Evolutionary conservation across 83 land plant species (phyloP).

Genomic region (Picea abies): DNA sequence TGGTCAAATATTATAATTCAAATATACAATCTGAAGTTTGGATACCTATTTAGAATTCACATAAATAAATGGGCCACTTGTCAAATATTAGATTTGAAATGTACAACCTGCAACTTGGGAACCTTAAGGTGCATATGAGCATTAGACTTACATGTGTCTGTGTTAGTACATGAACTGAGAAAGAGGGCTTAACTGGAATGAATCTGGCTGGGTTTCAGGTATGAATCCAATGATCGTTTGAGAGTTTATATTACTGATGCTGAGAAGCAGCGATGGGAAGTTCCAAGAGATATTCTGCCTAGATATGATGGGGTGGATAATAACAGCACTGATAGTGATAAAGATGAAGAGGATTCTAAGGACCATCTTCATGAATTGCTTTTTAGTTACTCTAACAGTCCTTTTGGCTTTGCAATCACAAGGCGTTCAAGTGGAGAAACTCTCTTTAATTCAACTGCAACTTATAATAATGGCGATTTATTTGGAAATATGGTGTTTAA

Average conservation of each 20-base stretch:
- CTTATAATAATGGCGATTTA: not conserved
- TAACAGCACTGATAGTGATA: not conserved
- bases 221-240: constrained; percentile 37
- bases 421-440: constrained; percentile 55
- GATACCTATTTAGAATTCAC: too few species aligned
- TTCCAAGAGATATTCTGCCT: constrained; percentile 39
- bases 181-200: too few species aligned
- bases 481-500: constrained; percentile 70
- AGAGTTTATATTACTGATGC: constrained; percentile 44
- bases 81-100: too few species aligned
- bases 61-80: too few species aligned
- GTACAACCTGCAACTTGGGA: too few species aligned
- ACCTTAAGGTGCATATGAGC: too few species aligned
- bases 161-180: too few species aligned
- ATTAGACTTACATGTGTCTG: too few species aligned
- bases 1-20: too few species aligned
- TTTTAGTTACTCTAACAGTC: constrained; percentile 32
- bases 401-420: constrained; percentile 63
- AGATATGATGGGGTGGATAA: constrained; percentile 10
- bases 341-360: not conserved
- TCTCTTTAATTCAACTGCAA: constrained; percentile 56
- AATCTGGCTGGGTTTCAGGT: not conserved
- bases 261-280: constrained; percentile 44
- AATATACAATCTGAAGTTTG: too few species aligned
- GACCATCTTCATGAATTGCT: not conserved